Percentiles rank a stretch among this genome's conserved stretches.
Evolutionary conservation across 768 basidiomycete genomes (phyloP).

Genomic region (Hirschioporus abietinus): DNA sequence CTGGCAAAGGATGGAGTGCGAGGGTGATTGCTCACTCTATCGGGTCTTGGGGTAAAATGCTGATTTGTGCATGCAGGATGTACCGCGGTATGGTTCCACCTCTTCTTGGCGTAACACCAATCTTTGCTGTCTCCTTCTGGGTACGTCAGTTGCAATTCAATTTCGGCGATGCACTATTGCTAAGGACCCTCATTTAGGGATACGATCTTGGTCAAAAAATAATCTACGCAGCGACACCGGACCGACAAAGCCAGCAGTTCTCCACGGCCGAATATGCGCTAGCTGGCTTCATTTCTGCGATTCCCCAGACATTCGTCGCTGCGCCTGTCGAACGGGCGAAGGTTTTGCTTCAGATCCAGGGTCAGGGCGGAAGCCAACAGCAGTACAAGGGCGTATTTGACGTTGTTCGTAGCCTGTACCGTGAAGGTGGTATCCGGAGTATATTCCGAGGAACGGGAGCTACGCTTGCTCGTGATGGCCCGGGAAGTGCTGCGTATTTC

Average conservation of each 20-base stretch:
- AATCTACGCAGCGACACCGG: constrained; percentile 75
- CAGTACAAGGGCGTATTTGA: constrained; percentile 90
- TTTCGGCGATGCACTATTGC: too few species aligned
- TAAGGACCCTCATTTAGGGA: constrained; percentile 46
- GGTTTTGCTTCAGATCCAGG: constrained; percentile 91
- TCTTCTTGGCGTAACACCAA: constrained; percentile 91
- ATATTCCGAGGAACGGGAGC: constrained; percentile 91
- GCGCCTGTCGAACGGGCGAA: constrained; percentile 97
- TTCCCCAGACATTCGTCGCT: constrained; percentile 89
- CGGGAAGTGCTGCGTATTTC: constrained; percentile 98
- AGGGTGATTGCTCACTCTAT: constrained; percentile 49
- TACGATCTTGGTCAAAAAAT: constrained; percentile 91
- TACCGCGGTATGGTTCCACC: constrained; percentile 95
- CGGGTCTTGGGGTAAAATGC: neutral
- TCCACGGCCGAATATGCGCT: constrained; percentile 77
- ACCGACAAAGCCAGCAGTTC: constrained; percentile 56
- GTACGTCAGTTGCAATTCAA: constrained; percentile 36
- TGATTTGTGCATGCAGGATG: constrained; percentile 40
- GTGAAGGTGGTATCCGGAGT: constrained; percentile 86
- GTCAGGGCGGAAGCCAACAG: constrained; percentile 66
- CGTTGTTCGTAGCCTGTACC: constrained; percentile 86
- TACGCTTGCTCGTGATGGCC: constrained; percentile 93
- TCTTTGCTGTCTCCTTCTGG: constrained; percentile 98
- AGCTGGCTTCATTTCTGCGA: constrained; percentile 91
- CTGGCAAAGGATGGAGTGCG: constrained; percentile 84